Evolutionary conservation across 1,284 basidiomycete genomes (phyloP).

Genomic region (Leccinum subspadiceum): DNA sequence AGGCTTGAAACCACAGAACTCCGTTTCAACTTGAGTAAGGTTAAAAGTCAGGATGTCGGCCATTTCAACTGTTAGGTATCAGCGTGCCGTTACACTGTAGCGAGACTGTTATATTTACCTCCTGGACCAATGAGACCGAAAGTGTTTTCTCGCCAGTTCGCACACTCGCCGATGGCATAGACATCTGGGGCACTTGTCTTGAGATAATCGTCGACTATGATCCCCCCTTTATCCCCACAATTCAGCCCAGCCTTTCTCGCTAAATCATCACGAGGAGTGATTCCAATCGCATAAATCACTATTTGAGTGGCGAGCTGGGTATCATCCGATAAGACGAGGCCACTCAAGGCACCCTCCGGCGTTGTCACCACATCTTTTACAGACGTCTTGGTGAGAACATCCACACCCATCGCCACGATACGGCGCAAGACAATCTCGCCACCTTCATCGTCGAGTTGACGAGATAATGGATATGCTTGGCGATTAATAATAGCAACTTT

Average conservation of each 20-base stretch:
- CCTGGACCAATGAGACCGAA: conserved; percentile 74
- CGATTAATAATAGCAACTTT: conserved; percentile 59
- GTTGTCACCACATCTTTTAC: conserved; percentile 43
- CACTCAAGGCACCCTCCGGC: conserved; percentile 41
- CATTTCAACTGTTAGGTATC: conserved; percentile 52
- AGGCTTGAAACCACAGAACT: conserved; percentile 44
- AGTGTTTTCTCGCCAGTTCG: conserved; percentile 64
- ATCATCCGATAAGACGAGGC: conserved; percentile 50
- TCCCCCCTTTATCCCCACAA: conserved; percentile 51
- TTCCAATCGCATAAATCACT: conserved; percentile 67
- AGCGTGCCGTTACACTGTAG: not conserved
- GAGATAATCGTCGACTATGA: conserved; percentile 59
- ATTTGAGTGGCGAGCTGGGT: conserved; percentile 45
- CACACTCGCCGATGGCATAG: conserved; percentile 78
- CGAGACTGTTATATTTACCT: conserved; percentile 24
- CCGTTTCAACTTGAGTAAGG: conserved; percentile 52
- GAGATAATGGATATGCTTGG: conserved; percentile 61
- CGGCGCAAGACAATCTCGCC: conserved; percentile 68
- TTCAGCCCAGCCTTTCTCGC: conserved; percentile 52
- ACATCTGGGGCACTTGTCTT: conserved; percentile 57
- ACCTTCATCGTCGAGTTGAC: conserved; percentile 69
- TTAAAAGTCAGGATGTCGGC: conserved; percentile 77
- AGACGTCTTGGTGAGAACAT: conserved; percentile 54
- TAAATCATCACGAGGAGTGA: conserved; percentile 69
- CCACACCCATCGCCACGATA: conserved; percentile 66